Percentiles rank a stretch among this genome's conserved stretches.
Evolutionary conservation across 108 stramenopile genomes (phyloP).

Genomic region (Schizochytrium sp.): DNA sequence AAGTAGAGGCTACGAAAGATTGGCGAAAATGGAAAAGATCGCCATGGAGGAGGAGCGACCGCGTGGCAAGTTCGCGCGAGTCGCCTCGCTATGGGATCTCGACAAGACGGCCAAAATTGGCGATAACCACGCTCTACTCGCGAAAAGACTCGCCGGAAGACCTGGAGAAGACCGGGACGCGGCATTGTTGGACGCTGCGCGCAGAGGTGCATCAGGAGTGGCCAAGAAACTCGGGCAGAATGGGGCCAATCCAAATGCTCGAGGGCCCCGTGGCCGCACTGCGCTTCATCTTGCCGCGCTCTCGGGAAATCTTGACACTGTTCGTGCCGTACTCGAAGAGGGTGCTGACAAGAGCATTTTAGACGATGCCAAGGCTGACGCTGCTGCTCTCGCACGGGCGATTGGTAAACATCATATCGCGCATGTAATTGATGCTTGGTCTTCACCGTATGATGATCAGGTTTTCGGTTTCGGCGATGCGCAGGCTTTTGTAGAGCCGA

Average conservation of each 20-base stretch:
- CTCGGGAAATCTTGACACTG: background rate
- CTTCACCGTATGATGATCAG: background rate
- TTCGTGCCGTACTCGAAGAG: background rate
- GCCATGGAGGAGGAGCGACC: background rate
- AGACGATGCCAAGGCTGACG: background rate
- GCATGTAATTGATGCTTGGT: background rate
- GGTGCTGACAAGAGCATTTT: background rate
- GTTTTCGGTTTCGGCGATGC: background rate
- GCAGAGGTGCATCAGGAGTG: background rate
- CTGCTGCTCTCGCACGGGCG: background rate
- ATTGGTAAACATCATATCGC: background rate
- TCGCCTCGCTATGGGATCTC: background rate
- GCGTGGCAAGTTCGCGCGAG: background rate
- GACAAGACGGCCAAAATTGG: background rate
- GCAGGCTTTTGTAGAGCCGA: background rate
- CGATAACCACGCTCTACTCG: background rate
- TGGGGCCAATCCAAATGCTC: background rate
- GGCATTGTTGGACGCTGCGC: background rate
- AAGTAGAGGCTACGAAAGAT: too few relatives aligned
- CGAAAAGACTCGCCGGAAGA: background rate
- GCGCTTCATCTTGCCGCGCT: background rate
- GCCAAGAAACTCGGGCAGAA: background rate
- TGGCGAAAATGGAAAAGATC: background rate
- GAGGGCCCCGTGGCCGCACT: background rate
- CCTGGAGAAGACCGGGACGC: background rate